phyloP scores from a whole-genome alignment of 495 filamentous ascomycete genomes.

The Tuber microsphaerosporum region DNA sequence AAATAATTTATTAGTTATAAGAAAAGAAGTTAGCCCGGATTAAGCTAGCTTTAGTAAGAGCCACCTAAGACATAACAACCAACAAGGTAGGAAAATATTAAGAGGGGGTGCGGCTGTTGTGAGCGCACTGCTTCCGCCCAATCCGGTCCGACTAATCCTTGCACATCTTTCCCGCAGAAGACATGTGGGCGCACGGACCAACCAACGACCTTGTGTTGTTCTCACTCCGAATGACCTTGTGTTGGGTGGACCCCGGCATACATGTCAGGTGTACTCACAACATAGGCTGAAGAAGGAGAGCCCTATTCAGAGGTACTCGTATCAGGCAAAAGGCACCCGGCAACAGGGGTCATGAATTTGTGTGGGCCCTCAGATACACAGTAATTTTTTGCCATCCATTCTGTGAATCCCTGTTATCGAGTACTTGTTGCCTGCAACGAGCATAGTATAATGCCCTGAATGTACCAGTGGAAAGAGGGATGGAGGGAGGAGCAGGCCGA shows the following conservation, averaged over 20 bases:
- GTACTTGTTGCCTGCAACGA: too few species aligned
- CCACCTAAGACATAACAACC: neutral
- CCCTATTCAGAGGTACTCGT: neutral
- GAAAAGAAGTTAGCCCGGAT: neutral
- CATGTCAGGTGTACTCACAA: constrained; percentile 3
- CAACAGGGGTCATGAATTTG: too few species aligned
- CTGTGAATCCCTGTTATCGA: too few species aligned
- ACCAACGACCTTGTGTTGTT: constrained; percentile 1
- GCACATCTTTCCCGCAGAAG: neutral
- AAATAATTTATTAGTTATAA: neutral
- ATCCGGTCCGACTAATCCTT: neutral
- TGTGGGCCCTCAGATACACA: too few species aligned
- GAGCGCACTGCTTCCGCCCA: neutral
- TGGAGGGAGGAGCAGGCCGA: neutral
- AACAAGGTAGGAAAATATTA: neutral
- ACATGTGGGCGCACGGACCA: neutral
- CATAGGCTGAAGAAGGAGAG: neutral
- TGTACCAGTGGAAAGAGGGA: neutral
- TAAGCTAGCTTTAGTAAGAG: neutral
- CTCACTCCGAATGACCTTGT: neutral
- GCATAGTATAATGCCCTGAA: neutral
- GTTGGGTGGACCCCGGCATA: neutral
- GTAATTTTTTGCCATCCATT: too few species aligned
- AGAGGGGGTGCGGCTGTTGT: neutral
- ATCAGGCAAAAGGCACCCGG: too few species aligned